Conservation (phyloP, 768 basidiomycete genomes). For the Leccinum pellstonianum region DNA sequence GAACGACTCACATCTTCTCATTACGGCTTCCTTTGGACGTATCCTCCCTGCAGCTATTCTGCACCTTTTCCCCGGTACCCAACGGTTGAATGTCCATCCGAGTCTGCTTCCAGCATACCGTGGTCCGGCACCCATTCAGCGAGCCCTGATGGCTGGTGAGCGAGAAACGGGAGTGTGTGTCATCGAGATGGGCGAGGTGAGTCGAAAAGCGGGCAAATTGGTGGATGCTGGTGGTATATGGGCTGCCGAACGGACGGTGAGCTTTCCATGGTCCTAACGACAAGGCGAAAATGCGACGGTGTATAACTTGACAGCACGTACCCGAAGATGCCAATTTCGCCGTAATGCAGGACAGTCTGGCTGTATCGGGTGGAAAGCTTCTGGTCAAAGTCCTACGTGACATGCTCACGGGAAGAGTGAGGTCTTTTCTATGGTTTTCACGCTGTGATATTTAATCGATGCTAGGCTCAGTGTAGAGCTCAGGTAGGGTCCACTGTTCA, state of each 20-base stretch:
- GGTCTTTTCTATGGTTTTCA: slow-evolving; percentile 6
- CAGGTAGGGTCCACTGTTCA: slow-evolving; percentile 44
- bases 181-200: slow-evolving; percentile 65
- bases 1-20: slow-evolving; percentile 52
- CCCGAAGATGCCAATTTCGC: slow-evolving; percentile 52
- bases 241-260: slow-evolving; percentile 52
- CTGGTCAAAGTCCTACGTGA: slow-evolving; percentile 69
- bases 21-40: slow-evolving; percentile 91
- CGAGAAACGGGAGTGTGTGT: slow-evolving; percentile 77
- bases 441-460: neutral
- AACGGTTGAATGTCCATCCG: slow-evolving; percentile 85
- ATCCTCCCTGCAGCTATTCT: slow-evolving; percentile 70
- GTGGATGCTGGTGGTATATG: slow-evolving; percentile 81
- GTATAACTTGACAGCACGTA: slow-evolving; percentile 43
- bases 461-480: slow-evolving; percentile 47
- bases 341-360: slow-evolving; percentile 57
- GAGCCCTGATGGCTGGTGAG: slow-evolving; percentile 67
- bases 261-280: slow-evolving; percentile 14
- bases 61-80: slow-evolving; percentile 51
- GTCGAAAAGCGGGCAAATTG: slow-evolving; percentile 46
- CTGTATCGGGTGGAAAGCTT: slow-evolving; percentile 61
- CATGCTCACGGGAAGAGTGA: slow-evolving; percentile 56
- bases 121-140: slow-evolving; percentile 92
- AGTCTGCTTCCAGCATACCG: slow-evolving; percentile 84
- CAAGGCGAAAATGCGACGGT: neutral